phyloP scores from a whole-genome alignment of 768 basidiomycete species.

The Pluteus cervinus region DNA sequence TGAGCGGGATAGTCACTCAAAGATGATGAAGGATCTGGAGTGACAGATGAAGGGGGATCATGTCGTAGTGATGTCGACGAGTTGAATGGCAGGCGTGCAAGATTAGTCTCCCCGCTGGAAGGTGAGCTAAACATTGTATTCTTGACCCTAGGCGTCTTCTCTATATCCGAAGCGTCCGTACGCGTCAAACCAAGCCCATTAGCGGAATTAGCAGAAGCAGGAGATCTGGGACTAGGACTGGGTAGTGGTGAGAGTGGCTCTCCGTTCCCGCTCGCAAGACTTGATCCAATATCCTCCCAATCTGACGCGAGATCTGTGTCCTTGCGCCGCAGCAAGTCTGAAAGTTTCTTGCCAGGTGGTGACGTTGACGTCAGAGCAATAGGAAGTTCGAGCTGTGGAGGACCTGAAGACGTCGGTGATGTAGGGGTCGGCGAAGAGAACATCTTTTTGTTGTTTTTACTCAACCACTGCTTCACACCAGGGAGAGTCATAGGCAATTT shows the following conservation, averaged over 20 bases:
- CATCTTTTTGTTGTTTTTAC: conserved; percentile 53
- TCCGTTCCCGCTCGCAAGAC: conserved; percentile 41
- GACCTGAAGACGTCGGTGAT: conserved; percentile 16
- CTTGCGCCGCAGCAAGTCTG: conserved; percentile 60
- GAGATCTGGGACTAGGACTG: conserved; percentile 11
- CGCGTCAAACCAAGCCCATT: conserved; percentile 11
- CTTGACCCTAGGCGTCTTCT: conserved; percentile 36
- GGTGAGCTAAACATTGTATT: conserved; percentile 21
- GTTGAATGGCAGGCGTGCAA: too few species aligned
- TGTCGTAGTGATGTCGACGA: too few species aligned
- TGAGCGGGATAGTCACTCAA: conserved; percentile 63
- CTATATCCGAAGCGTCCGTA: conserved; percentile 25
- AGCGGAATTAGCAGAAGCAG: conserved; percentile 10
- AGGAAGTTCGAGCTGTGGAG: conserved; percentile 14
- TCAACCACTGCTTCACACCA: conserved; percentile 79
- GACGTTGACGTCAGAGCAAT: conserved; percentile 23
- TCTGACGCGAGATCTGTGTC: conserved; percentile 51
- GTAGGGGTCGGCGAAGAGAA: conserved; percentile 33
- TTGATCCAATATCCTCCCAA: conserved; percentile 59
- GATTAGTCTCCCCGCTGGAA: conserved; percentile 12
- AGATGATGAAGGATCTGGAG: conserved; percentile 76
- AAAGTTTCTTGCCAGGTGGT: conserved; percentile 51
- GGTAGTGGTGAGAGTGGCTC: conserved; percentile 24
- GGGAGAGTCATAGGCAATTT: conserved; percentile 71
- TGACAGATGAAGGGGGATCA: conserved; percentile 56